These are phyloP conservation scores for Fusarium sp. DNA, from an alignment of 2,329 filamentous ascomycete genomes.

Conservation along the genomic window DNA sequence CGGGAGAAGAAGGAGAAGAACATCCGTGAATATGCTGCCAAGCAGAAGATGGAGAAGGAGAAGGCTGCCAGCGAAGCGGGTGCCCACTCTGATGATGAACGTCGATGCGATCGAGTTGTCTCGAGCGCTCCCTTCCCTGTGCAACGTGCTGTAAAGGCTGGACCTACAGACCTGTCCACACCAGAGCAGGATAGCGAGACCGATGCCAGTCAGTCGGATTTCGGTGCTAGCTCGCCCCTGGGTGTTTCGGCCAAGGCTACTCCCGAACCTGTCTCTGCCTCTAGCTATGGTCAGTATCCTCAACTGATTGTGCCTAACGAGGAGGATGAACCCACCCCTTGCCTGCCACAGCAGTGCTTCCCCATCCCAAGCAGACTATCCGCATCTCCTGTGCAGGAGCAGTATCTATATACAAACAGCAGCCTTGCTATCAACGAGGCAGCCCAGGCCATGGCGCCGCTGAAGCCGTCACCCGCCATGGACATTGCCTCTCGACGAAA, in stretches of 20 bases:
- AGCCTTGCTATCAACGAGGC: slow-evolving; percentile 26
- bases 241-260: slow-evolving; percentile 30
- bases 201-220: slow-evolving; percentile 41
- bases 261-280: slow-evolving; percentile 30
- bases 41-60: slow-evolving; percentile 51
- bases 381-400: slow-evolving; percentile 30
- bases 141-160: slow-evolving; percentile 29
- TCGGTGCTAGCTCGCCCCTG: slow-evolving; percentile 36
- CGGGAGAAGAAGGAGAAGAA: slow-evolving; percentile 74
- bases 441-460: slow-evolving; percentile 38
- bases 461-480: slow-evolving; percentile 61
- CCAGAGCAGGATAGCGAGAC: slow-evolving; percentile 43
- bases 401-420: slow-evolving; percentile 32
- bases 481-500: slow-evolving; percentile 66
- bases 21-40: slow-evolving; percentile 54
- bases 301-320: slow-evolving; percentile 37
- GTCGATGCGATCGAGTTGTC: slow-evolving; percentile 51
- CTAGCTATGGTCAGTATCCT: slow-evolving; percentile 36
- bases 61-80: slow-evolving; percentile 38
- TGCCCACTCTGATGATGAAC: slow-evolving; percentile 43
- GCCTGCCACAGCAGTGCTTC: slow-evolving; percentile 38
- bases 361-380: slow-evolving; percentile 19
- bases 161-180: slow-evolving; percentile 21
- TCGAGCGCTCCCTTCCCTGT: slow-evolving; percentile 55
- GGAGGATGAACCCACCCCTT: slow-evolving; percentile 38